Evolutionary conservation across 2,329 filamentous ascomycete genomes (phyloP), one percentile per base, ranked within the genome.

Genomic region (Aspergillus alliaceus): DNA sequence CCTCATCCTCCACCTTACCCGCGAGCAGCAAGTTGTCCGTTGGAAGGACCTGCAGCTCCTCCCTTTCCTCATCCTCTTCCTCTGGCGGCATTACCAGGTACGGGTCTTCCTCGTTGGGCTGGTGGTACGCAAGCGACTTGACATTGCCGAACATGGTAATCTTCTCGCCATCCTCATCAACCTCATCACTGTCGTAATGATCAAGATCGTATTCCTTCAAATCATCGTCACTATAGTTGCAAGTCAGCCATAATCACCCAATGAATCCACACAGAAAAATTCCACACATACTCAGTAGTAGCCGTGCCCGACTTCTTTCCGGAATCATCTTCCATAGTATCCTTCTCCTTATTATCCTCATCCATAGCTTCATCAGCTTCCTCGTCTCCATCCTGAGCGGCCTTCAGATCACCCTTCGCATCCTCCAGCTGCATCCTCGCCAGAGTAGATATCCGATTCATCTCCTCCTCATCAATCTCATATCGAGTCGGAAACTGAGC

Each of bases 131-230:
- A 25, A 99, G 82, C 29, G 91, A 93, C 76, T 95, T 96, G 72
- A 96, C 86, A 72, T 97, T 97, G 70, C 93, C 92, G 72, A 99
- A 98, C 85, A 97, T 96, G 67, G 88, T 89, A 83, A 95, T 88
- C 53, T 88, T 84, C 69, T 91, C 88, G 50, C 80, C 81, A 20
- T 79, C 80, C 58, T 90, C 85, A 29, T 86, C 87, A 1, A 84
- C 82, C 7, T 87, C 85, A 47, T 95, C 90, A 65, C 95, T 90
- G 68, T 99, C 95, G 74, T 99, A 99, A 75, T 96, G 87, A 63
- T 98, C 93, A 54, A 99, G 84, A 71, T 99, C 89, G 77, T 97
- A 99, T 76, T 99, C 92, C 76, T 93, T 95, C 50, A 99, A 82
- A 72, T 96, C 91, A 70, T 96, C 91, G 62, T 89, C 80, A 55